Conservation (phyloP, 345 rosid genomes). For the Conringia planisiliqua region DNA sequence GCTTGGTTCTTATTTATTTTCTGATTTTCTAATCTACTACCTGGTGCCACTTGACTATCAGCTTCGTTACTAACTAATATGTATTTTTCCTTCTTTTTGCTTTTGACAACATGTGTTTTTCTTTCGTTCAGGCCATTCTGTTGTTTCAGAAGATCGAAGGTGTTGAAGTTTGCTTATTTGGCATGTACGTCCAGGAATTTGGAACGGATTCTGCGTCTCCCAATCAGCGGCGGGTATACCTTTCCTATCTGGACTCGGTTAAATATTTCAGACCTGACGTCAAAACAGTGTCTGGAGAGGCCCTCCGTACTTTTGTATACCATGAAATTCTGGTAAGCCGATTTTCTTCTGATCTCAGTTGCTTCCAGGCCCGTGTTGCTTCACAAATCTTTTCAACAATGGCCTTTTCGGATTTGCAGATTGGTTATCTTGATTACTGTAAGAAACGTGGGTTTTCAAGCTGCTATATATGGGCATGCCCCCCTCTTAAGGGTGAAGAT, state of each 20-base stretch:
- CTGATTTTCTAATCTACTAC: conserved; percentile 4
- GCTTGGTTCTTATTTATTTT: conserved; percentile 15
- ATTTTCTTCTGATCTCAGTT: conserved; percentile 8
- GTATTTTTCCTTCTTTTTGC: conserved; percentile 20
- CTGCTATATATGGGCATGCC: conserved; percentile 99
- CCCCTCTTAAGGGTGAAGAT: conserved; percentile 98
- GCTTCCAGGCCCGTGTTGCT: conserved; percentile 2
- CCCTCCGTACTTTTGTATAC: conserved; percentile 94
- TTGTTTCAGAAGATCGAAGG: conserved; percentile 99
- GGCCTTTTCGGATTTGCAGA: conserved; percentile 46
- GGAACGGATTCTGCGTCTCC: conserved; percentile 89
- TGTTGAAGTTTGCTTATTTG: conserved; percentile 97
- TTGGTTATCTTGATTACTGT: conserved; percentile 98
- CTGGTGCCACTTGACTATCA: neutral
- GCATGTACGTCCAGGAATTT: conserved; percentile 99
- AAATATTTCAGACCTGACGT: conserved; percentile 98
- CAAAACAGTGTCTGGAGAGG: conserved; percentile 90
- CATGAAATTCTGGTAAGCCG: conserved; percentile 88
- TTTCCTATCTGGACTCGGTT: conserved; percentile 94
- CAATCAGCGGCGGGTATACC: conserved; percentile 97
- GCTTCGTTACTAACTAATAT: neutral
- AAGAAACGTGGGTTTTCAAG: conserved; percentile 97
- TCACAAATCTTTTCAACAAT: conserved; percentile 5
- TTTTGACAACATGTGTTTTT: conserved; percentile 1
- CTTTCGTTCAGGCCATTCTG: conserved; percentile 69